Percentiles rank a stretch among this genome's conserved stretches.
These are phyloP conservation scores for Leonotis leonurus DNA, from an alignment of 257 asterid genomes.

Conservation along the genomic window DNA sequence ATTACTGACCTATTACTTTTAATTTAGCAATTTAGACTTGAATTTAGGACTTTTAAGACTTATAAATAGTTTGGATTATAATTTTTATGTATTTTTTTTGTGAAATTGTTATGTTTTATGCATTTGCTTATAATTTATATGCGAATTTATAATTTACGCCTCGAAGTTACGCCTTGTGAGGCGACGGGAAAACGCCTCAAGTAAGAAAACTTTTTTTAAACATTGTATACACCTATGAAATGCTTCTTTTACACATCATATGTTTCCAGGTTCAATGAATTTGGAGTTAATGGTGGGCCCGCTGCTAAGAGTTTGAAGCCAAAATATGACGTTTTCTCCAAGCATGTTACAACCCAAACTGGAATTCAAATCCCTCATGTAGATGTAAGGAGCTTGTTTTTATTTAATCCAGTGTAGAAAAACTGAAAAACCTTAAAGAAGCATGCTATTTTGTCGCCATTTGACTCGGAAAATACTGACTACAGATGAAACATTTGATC, in stretches of 20 bases:
- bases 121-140: too few relatives aligned
- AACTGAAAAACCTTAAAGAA: not conserved
- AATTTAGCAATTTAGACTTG: too few relatives aligned
- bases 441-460: not conserved
- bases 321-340: conserved; percentile 56
- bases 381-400: conserved; percentile 49
- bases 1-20: too few relatives aligned
- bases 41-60: too few relatives aligned
- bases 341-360: conserved; percentile 54
- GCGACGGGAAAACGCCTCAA: too few relatives aligned
- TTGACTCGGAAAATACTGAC: conserved; percentile 11
- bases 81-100: too few relatives aligned
- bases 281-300: conserved; percentile 85
- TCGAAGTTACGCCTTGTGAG: too few relatives aligned
- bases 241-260: not conserved
- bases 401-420: not conserved
- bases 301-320: conserved; percentile 64
- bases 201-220: too few relatives aligned
- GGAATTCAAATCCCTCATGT: conserved; percentile 58
- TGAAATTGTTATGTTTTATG: too few relatives aligned
- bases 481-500: conserved; percentile 68
- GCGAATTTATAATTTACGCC: too few relatives aligned
- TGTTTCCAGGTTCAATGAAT: conserved; percentile 57
- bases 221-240: too few relatives aligned
- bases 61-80: too few relatives aligned